These are phyloP conservation scores for Rhizopogon parksii DNA, from an alignment of 1,284 basidiomycete species.

Conservation along the genomic window DNA sequence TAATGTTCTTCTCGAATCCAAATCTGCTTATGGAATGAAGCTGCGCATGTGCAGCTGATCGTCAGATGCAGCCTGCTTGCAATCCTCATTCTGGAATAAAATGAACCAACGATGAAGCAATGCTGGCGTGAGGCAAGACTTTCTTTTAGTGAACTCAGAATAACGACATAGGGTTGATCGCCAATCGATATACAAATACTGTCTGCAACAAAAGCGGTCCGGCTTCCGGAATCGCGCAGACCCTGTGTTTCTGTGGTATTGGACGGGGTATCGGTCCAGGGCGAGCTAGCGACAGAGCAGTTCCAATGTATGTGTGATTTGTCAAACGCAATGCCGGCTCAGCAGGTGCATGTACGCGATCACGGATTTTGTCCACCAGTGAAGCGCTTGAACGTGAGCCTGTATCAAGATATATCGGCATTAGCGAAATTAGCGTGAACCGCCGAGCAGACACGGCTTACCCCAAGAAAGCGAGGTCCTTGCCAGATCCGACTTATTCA, in stretches of 20 bases:
- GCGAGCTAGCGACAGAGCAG: neutral
- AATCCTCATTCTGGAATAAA: too few species aligned
- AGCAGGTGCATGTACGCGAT: neutral
- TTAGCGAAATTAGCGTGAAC: neutral
- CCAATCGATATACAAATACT: constrained; percentile 15
- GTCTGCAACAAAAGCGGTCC: constrained; percentile 8
- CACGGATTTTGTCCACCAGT: constrained; percentile 30
- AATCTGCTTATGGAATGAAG: too few species aligned
- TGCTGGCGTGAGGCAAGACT: too few species aligned
- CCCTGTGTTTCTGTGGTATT: constrained; percentile 23
- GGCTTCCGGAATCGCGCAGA: constrained; percentile 21
- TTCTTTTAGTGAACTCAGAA: too few species aligned
- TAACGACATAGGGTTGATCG: neutral
- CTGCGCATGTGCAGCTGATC: too few species aligned
- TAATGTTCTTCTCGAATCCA: too few species aligned
- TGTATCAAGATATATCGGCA: constrained; percentile 21
- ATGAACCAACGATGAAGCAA: too few species aligned
- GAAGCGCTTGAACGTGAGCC: constrained; percentile 83
- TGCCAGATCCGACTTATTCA: constrained; percentile 69
- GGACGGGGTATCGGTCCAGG: constrained; percentile 18
- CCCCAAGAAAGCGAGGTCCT: constrained; percentile 91
- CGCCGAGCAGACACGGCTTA: constrained; percentile 32
- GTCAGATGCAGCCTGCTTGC: too few species aligned
- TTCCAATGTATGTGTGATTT: neutral
- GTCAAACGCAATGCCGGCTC: constrained; percentile 3